These are phyloP conservation scores for Solanum appendiculatum DNA, from an alignment of 257 asterid species.

Conservation along the genomic window DNA sequence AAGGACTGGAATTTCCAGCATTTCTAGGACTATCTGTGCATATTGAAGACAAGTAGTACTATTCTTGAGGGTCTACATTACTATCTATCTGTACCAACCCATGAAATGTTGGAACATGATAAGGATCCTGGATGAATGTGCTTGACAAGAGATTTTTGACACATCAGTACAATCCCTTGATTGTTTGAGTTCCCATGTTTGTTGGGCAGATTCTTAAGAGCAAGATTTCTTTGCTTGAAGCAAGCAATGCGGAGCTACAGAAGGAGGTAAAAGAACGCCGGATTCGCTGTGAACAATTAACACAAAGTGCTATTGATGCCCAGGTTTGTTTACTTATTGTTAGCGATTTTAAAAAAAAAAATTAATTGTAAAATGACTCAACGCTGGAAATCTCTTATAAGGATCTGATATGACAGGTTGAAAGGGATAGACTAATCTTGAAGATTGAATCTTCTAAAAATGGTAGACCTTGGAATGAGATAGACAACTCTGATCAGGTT, in stretches of 20 bases:
- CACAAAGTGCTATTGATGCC: constrained; percentile 72
- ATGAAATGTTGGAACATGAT: not conserved
- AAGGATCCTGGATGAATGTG: not conserved
- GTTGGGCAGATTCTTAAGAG: constrained; percentile 65
- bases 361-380: not conserved
- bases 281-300: constrained; percentile 45
- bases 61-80: not conserved
- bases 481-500: constrained; percentile 54
- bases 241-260: constrained; percentile 64
- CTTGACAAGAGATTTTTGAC: not conserved
- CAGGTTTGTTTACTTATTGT: constrained; percentile 44
- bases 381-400: not conserved
- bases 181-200: not conserved
- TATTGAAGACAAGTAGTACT: not conserved
- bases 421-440: constrained; percentile 66
- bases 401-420: constrained; percentile 41
- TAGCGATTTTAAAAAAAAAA: not conserved
- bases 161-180: not conserved
- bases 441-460: constrained; percentile 56
- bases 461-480: constrained; percentile 58
- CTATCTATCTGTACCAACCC: not conserved
- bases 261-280: constrained; percentile 62
- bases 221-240: constrained; percentile 83
- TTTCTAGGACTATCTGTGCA: not conserved
- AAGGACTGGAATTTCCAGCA: not conserved